Conservation (phyloP, 108 stramenopile species). For the Cylindrotheca closterium region DNA sequence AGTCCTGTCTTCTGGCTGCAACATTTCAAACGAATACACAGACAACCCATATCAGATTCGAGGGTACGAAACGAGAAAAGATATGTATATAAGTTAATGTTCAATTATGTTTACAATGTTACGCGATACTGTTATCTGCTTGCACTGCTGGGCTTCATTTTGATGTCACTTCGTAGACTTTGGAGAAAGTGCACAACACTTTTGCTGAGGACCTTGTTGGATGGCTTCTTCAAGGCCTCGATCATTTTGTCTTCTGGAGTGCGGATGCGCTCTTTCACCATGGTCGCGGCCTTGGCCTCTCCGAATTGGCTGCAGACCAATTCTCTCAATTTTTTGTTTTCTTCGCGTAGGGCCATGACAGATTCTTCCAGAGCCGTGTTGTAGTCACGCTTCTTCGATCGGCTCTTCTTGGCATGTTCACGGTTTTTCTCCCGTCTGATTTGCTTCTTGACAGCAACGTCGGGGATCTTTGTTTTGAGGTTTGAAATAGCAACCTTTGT, state of each 20-base stretch:
- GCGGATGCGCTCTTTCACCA: constrained; percentile 26
- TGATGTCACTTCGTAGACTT: neutral
- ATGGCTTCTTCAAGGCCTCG: neutral
- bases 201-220: neutral
- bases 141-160: neutral
- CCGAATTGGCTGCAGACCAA: constrained; percentile 38
- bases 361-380: constrained; percentile 88
- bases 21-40: too few species aligned
- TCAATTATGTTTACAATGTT: too few species aligned
- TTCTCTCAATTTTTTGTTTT: constrained; percentile 70
- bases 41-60: too few species aligned
- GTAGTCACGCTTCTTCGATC: constrained; percentile 92
- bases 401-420: constrained; percentile 86
- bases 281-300: constrained; percentile 42
- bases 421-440: constrained; percentile 62
- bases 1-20: too few species aligned
- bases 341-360: constrained; percentile 66
- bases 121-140: neutral
- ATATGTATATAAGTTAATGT: too few species aligned
- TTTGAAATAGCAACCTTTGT: neutral
- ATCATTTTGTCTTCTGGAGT: constrained; percentile 5
- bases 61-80: too few species aligned
- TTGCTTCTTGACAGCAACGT: neutral
- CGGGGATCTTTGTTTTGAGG: neutral
- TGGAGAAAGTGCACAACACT: constrained; percentile 5